phyloP scores from a whole-genome alignment of 23 red algal species.

The Gracilaria caudata region DNA sequence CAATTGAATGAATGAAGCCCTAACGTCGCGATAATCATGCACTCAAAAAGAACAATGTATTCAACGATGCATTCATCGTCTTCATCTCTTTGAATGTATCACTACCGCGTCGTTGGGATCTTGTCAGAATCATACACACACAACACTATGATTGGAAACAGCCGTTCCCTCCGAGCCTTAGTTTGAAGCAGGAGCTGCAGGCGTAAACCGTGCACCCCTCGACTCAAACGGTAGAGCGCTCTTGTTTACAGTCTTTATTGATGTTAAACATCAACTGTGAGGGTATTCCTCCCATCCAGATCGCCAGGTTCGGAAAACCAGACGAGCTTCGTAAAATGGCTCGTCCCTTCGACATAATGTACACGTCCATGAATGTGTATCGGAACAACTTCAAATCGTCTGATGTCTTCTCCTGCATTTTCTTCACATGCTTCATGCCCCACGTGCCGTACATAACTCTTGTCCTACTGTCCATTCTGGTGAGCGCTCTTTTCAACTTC shows the following conservation, averaged over 20 bases:
- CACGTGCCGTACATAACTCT: conserved; percentile 20
- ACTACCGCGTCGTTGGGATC: too few species aligned
- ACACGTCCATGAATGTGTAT: conserved; percentile 43
- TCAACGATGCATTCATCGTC: too few species aligned
- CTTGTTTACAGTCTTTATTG: neutral
- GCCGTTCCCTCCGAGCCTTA: too few species aligned
- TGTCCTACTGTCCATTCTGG: neutral
- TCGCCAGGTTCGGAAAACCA: conserved; percentile 47
- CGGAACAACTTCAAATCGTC: conserved; percentile 16
- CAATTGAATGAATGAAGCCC: too few species aligned
- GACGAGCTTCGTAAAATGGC: conserved; percentile 21
- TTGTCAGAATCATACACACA: too few species aligned
- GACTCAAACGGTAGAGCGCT: too few species aligned
- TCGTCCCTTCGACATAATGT: conserved; percentile 40
- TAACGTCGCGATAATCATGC: too few species aligned
- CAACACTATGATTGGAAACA: too few species aligned
- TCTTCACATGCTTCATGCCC: conserved; percentile 34
- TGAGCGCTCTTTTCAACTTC: conserved; percentile 1
- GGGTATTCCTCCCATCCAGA: conserved; percentile 45
- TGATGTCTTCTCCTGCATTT: conserved; percentile 11
- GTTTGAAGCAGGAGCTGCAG: too few species aligned
- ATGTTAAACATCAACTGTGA: conserved; percentile 9
- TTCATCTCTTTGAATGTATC: too few species aligned
- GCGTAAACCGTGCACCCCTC: too few species aligned
- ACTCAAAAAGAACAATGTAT: too few species aligned